phyloP scores from a whole-genome alignment of 1,139 yeast species.

The Chernovozyma sophiae-reginae region DNA sequence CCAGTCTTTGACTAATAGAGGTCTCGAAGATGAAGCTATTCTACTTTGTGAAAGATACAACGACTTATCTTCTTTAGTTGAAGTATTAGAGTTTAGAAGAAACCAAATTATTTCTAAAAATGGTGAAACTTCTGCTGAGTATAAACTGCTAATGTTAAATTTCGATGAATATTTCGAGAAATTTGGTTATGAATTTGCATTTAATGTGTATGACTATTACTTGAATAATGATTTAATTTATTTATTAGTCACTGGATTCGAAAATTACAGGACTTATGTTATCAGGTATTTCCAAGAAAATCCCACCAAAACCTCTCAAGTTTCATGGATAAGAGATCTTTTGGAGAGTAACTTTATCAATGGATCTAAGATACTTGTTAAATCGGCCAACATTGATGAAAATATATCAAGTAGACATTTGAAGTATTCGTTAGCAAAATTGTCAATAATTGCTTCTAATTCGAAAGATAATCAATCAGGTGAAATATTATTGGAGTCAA shows the following conservation, averaged over 20 bases:
- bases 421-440: constrained; percentile 68
- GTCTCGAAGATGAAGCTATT: constrained; percentile 50
- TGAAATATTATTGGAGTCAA: constrained; percentile 38
- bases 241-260: constrained; percentile 53
- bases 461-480: constrained; percentile 1
- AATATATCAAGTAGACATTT: constrained; percentile 48
- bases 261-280: constrained; percentile 48
- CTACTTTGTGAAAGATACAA: constrained; percentile 62
- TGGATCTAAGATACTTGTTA: constrained; percentile 48
- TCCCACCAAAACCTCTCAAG: constrained; percentile 45
- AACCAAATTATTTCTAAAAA: constrained; percentile 19
- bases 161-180: constrained; percentile 54
- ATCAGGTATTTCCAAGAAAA: constrained; percentile 48
- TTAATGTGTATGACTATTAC: constrained; percentile 58
- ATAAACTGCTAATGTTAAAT: not conserved
- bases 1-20: constrained; percentile 43
- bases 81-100: constrained; percentile 56
- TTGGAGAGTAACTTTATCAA: constrained; percentile 43
- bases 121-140: constrained; percentile 7
- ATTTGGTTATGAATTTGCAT: constrained; percentile 69
- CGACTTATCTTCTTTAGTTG: constrained; percentile 65
- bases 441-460: constrained; percentile 37
- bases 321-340: constrained; percentile 74
- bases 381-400: constrained; percentile 39
- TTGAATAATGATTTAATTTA: constrained; percentile 51